phyloP scores from a whole-genome alignment of 495 filamentous ascomycete genomes.

The Podospora appendiculata region DNA sequence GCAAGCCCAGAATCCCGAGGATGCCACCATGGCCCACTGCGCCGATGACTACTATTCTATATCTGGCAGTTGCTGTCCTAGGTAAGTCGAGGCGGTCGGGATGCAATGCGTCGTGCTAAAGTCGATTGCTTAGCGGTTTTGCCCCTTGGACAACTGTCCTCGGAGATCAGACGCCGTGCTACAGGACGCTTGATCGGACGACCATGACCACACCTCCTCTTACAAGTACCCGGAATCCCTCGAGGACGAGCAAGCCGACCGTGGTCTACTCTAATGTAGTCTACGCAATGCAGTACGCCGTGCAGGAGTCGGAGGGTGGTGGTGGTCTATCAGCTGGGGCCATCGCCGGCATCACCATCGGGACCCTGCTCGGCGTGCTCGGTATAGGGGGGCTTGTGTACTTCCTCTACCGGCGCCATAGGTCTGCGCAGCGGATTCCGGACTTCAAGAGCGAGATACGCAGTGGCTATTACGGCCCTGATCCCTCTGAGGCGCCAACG shows the following conservation, averaged over 20 bases:
- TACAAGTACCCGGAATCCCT: not conserved
- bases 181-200: not conserved
- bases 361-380: not conserved
- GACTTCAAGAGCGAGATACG: slow-evolving; percentile 1
- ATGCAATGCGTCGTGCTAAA: not conserved
- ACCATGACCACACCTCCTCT: not conserved
- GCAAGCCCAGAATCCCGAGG: not conserved
- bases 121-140: slow-evolving; percentile 7
- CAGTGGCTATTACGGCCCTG: slow-evolving; percentile 1
- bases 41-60: slow-evolving; percentile 12
- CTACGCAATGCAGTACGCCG: slow-evolving; percentile 10
- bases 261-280: slow-evolving; percentile 6
- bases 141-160: slow-evolving; percentile 13
- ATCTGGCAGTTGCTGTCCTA: slow-evolving; percentile 17
- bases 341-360: slow-evolving; percentile 12
- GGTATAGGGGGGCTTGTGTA: slow-evolving; percentile 1
- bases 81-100: not conserved
- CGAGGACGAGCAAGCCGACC: slow-evolving; percentile 4
- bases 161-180: slow-evolving; percentile 15
- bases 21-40: slow-evolving; percentile 7
- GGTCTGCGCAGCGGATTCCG: not conserved
- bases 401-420: slow-evolving; percentile 1
- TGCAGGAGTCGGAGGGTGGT: not conserved
- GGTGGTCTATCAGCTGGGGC: slow-evolving; percentile 4
- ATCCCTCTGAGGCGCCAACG: slow-evolving; percentile 2